Evolutionary conservation across 352 stramenopile species (phyloP), one percentile per base, ranked within the genome.

Genomic region (Phytophthora nicotianae): DNA sequence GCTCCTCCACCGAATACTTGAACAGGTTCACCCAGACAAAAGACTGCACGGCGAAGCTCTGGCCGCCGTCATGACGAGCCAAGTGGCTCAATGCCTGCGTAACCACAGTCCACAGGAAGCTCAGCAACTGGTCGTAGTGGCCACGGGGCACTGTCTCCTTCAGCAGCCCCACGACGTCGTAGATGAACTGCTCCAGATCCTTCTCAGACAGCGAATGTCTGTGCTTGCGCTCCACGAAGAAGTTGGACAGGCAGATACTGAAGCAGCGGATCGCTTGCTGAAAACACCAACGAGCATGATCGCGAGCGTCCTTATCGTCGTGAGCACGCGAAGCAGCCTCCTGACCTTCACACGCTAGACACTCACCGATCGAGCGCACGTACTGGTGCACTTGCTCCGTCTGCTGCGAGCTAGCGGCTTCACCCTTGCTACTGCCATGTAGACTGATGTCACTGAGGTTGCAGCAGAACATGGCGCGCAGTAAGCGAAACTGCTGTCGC

Each of bases 11-110:
- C 3, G 81, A 86, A 27, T 87, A 87, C 62, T 93, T 93, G 50
- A 93, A 93, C 50, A 93, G 77, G 58, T 93, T 91, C 13, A 93
- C 77, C 84, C 84, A 93, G 4, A 91, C 72, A 48, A 93, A 93
- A 5, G 80, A 86, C 64, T 93, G 78, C 21, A 91, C 50, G 2
- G 72, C 72, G 17, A 65, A 65, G 24, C 71, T 77, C 37, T 60
- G 45, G 4, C 77, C 74, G 7, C 57, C 56, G 26, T 75, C 63
- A 14, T 77, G 62, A 17, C 60, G 62, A 11, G 49, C 62, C 55
- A 54, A 53, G 38, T 77, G 71, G 21, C 70, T 66, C 4, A 90
- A 59, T 6, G 70, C 75, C 51, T 90, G 80, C 1, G 81, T 84
- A 2, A 76, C 80, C 10, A 93, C 77, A 4, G 76, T 74, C 84